These are phyloP conservation scores for Salvia miltiorrhiza DNA, from an alignment of 257 asterid genomes.

Conservation along the genomic window DNA sequence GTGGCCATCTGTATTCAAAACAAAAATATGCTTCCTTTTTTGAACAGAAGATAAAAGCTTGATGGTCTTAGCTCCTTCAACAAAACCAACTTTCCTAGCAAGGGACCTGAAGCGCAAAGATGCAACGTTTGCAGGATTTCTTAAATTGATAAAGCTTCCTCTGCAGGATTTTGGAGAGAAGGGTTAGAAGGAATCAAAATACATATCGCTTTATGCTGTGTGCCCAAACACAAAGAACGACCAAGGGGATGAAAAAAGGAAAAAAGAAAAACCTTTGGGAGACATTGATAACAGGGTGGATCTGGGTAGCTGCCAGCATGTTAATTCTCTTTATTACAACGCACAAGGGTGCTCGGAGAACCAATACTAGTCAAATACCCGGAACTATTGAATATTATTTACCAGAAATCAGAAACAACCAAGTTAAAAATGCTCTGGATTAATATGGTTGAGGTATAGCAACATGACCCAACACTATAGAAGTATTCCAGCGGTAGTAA, in stretches of 20 bases:
- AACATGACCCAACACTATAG: not conserved
- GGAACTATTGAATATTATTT: not conserved
- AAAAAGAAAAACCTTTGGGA: conserved; percentile 39
- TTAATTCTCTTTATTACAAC: conserved; percentile 15
- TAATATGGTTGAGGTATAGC: not conserved
- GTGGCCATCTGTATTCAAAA: conserved; percentile 53
- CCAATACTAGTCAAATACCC: conserved; percentile 11
- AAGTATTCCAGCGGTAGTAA: not conserved
- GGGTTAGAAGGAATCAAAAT: not conserved
- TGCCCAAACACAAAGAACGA: not conserved
- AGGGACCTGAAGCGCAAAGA: conserved; percentile 24
- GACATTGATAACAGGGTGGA: conserved; percentile 44
- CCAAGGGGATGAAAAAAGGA: not conserved
- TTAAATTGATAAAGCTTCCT: conserved; percentile 26
- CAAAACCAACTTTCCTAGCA: conserved; percentile 31
- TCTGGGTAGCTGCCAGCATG: conserved; percentile 59
- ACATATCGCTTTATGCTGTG: not conserved
- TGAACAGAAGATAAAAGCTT: conserved; percentile 29
- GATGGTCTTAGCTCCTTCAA: conserved; percentile 28
- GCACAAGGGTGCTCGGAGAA: conserved; percentile 11
- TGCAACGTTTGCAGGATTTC: conserved; percentile 21
- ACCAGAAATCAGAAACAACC: not conserved
- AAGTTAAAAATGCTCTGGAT: conserved; percentile 5
- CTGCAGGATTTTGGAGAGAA: conserved; percentile 33
- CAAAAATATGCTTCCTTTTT: conserved; percentile 28